Percentiles rank a stretch among this genome's conserved stretches.
Evolutionary conservation across 257 asterid species (phyloP).

Genomic region (Solanum piurae): DNA sequence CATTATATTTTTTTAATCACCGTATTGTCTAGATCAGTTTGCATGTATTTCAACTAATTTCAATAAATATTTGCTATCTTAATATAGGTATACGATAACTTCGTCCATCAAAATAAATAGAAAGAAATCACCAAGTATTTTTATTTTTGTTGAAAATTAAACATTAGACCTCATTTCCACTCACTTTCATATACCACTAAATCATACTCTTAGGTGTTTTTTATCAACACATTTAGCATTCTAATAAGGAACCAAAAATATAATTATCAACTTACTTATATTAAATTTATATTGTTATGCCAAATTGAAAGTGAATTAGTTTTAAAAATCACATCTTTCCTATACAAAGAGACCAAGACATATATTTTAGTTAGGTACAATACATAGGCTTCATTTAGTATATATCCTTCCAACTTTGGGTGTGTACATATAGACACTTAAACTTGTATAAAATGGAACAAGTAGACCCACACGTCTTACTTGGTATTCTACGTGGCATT

Average conservation of each 20-base stretch:
- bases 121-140: neutral
- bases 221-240: neutral
- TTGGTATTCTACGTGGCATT: too few species aligned
- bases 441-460: too few species aligned
- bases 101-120: accelerated
- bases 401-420: too few species aligned
- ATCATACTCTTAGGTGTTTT: neutral
- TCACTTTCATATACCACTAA: neutral
- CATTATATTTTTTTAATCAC: neutral
- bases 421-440: too few species aligned
- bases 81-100: neutral
- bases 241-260: neutral
- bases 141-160: neutral
- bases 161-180: neutral
- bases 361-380: neutral
- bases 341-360: neutral
- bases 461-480: too few species aligned
- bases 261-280: neutral
- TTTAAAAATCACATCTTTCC: neutral
- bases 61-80: neutral
- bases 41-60: neutral
- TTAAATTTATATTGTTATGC: neutral
- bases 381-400: too few species aligned
- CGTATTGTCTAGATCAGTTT: accelerated
- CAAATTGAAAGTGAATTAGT: neutral